Evolutionary conservation across 2,329 filamentous ascomycete genomes (phyloP), one percentile per base, ranked within the genome.

Genomic region (Aspergillus sp.): DNA sequence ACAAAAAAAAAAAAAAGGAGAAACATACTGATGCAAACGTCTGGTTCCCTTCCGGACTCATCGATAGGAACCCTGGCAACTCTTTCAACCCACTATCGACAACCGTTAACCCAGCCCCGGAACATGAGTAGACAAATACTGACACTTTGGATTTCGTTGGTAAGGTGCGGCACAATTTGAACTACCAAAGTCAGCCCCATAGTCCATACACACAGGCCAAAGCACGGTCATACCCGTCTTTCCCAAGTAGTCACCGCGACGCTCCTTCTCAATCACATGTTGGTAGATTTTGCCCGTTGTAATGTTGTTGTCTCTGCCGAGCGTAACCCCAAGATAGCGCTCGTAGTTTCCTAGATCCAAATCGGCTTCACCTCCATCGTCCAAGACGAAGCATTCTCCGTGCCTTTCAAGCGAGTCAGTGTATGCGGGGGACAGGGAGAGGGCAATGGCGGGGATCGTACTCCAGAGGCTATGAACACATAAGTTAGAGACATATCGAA

Each of bases 231-330:
- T 31, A 56, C 53, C 58, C 17, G 93, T 92, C 74, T 89, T 87
- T 64, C 93, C 93, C 12, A 98, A 84, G 69, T 96, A 98, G 72
- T 95, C 88, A 55, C 86, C 87, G 61, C 79, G 77, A 63, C 87
- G 80, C 76, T 89, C 86, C 61, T 85, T 86, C 69, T 92, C 86
- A 68, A 96, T 92, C 54, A 97, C 93, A 68, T 90, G 86, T 70
- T 91, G 84, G 78, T 97, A 98, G 66, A 98, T 91, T 80, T 98
- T 97, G 71, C 95, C 95, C 6, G 93, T 96, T 3, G 95, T 99
- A 76, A 99, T 96, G 77, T 98, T 98, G 80, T 93, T 91, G 67
- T 96, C 92, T 61, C 88, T 83, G 8, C 86, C 91, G 60, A 98
- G 82, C 55, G 88, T 90, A 64, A 93, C 88, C 69, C 88, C 88